Conservation (phyloP, 768 basidiomycete species). For the Mycena galopus region DNA sequence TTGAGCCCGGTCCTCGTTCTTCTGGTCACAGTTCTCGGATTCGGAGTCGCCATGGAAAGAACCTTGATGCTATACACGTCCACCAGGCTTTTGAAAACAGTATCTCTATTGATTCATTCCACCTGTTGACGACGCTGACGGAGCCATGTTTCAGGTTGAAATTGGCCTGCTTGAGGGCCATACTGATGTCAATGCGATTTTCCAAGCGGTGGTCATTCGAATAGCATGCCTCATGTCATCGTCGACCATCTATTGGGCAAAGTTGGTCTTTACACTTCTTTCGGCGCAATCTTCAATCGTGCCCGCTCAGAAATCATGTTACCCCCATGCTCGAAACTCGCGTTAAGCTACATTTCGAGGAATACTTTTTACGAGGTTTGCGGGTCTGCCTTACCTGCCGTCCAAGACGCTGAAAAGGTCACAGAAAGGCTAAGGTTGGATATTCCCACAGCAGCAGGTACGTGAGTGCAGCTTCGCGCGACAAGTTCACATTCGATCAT, state of each 20-base stretch:
- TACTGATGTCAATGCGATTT: background rate
- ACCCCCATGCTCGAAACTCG: background rate
- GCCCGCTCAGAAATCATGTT: background rate
- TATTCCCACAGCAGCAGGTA: constrained; percentile 20
- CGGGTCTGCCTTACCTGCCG: background rate
- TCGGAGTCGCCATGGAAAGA: background rate
- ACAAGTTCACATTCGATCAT: too few relatives aligned
- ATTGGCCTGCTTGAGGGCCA: background rate
- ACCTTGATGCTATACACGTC: constrained; percentile 12
- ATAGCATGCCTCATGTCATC: background rate
- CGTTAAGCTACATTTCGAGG: background rate
- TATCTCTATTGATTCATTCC: background rate
- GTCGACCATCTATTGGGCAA: background rate
- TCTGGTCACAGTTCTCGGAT: background rate
- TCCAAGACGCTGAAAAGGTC: background rate
- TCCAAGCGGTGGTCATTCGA: background rate
- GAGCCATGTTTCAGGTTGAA: background rate
- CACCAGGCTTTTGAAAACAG: background rate
- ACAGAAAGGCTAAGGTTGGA: constrained; percentile 14
- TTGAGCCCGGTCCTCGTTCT: background rate
- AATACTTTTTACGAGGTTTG: constrained; percentile 8
- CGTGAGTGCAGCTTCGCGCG: too few relatives aligned
- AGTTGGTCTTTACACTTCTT: background rate
- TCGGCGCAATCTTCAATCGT: background rate
- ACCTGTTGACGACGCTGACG: background rate